Base-by-base conservation (phyloP, 2,329 filamentous ascomycete species). In the Fusarium hostae region DNA sequence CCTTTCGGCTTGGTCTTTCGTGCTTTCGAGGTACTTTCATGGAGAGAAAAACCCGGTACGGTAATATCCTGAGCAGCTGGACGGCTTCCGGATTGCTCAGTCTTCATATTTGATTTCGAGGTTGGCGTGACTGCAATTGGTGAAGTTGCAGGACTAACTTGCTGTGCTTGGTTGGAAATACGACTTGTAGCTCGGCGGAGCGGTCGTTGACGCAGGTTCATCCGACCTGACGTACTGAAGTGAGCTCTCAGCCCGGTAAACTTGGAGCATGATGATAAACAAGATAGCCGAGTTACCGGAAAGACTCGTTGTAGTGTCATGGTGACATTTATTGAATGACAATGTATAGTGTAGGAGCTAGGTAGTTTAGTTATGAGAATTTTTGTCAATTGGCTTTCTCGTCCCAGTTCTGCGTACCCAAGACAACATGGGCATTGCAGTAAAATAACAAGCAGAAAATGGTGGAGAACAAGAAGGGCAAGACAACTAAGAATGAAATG, bases 201-300 rank as follows among this genome's bases (percentile, higher is more conserved):
- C 24, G 41, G 58, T 28, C 69, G 65, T 44, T 72, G 69, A 16
- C 63, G 69, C 41, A 72, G 34, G 41, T 20, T 15, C n/a, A 48
- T 24, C 16, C 13, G 43, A 8, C 18, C 39, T 39, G 48, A 58
- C 20, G 58, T 43, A 45, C 54, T 51, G 30, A 72, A 70, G 15
- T 12, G 11, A 40, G 47, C 40, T 13, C 52, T 69, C 32, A 32
- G 24, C 18, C 26, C 30, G 26, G 16, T n/a, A 12, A 26, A 1
- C 12, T 9, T 24, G 10, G 39, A 35, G 20, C 12, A 24, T 24
- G 12, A 26, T n/a, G 26, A 16, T n/a, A n/a, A 11, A 18, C 3
- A 18, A 4, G 11, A 24, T 10, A 57, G 26, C 13, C 20, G 30
- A 30, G 20, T 54, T 24, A 18, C 45, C 9, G 26, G 41, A 16